Evolutionary conservation across 2,329 filamentous ascomycete species (phyloP), one percentile per base, ranked within the genome.

Genomic region (Aureobasidium sp.): DNA sequence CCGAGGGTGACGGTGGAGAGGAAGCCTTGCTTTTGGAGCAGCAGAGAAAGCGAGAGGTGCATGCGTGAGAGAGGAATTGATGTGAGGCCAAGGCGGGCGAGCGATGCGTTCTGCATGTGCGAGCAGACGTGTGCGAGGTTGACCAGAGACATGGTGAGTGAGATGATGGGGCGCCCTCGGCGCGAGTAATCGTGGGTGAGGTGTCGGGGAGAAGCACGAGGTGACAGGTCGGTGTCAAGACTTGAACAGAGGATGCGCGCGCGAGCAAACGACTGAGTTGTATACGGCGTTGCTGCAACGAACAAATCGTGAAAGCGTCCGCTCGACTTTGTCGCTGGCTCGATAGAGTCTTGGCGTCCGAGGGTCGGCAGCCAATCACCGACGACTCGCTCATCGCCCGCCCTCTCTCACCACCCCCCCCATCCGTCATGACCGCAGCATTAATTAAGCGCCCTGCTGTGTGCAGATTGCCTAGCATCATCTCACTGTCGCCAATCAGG

Each of bases 31-130:
- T 86, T 84, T 71, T 94, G 89, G 39, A 96, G 78, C 32, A 86
- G 85, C 17, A 93, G 79, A 48, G 82, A 78, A 14, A 95, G 75
- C 39, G 74, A 75, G 57, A 94, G 82, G 74, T 93, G 90, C 67
- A 90, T 81, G 61, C 90, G 90, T 45, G 81, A 84, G 73, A 85
- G 84, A 40, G 85, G 83, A 58, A 95, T 79, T 6, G 88, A 94
- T 27, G 90, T 95, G 47, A 95, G 76, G 60, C 85, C 87, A 0
- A 96, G 81, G 1, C 85, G 83, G n/a, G 87, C 88, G 64, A 83
- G 83, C 54, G 86, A 86, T 60, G 87, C 88, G 75, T 96, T 96
- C 70, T 93, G 88, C 54, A 96, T 78, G 74, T 95, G 90, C 60
- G 89, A 90, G 78, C 88, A 94, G 72, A 90, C 82, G 75, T 91